Conservation (phyloP, 805 yeast genomes). For the Kodamaea lidongshanica region DNA sequence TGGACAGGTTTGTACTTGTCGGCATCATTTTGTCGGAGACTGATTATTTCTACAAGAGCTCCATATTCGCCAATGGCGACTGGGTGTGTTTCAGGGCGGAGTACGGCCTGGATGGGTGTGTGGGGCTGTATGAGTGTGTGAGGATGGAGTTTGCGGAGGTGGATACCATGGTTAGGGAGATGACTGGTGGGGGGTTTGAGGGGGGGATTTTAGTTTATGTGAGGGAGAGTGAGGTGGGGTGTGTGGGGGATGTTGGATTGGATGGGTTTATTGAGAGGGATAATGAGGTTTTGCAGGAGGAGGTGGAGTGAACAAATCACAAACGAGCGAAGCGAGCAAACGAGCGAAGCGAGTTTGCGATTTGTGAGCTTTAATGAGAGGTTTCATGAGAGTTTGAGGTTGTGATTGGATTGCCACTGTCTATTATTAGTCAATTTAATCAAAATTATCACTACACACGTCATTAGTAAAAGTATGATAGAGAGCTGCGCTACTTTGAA, state of each 20-base stretch:
- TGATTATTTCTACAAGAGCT: slow-evolving; percentile 23
- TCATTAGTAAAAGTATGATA: too few species aligned
- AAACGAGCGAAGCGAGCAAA: too few species aligned
- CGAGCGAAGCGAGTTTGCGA: too few species aligned
- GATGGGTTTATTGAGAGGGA: slow-evolving; percentile 4
- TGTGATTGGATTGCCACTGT: too few species aligned
- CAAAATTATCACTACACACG: too few species aligned
- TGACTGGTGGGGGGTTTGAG: slow-evolving; percentile 8
- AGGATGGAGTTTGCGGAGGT: slow-evolving; percentile 17
- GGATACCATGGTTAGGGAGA: slow-evolving; percentile 12
- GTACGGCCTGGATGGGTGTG: slow-evolving; percentile 7
- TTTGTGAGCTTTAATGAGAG: too few species aligned
- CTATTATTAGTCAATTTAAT: too few species aligned
- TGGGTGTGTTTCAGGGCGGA: slow-evolving; percentile 19
- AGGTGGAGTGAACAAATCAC: too few species aligned
- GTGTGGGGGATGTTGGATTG: slow-evolving; percentile 4
- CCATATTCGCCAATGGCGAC: slow-evolving; percentile 7
- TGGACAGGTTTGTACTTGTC: slow-evolving; percentile 12
- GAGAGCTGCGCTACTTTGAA: too few species aligned
- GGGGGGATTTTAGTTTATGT: slow-evolving; percentile 16
- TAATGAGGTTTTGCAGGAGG: slow-evolving; percentile 3
- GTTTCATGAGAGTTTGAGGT: too few species aligned
- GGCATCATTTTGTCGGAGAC: slow-evolving; percentile 29
- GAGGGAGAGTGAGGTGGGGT: slow-evolving; percentile 6
- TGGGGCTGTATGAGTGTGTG: slow-evolving; percentile 15